Percentiles rank a stretch among this genome's conserved stretches.
phyloP scores from a whole-genome alignment of 805 yeast species.

The Barnettozyma pratensis region DNA sequence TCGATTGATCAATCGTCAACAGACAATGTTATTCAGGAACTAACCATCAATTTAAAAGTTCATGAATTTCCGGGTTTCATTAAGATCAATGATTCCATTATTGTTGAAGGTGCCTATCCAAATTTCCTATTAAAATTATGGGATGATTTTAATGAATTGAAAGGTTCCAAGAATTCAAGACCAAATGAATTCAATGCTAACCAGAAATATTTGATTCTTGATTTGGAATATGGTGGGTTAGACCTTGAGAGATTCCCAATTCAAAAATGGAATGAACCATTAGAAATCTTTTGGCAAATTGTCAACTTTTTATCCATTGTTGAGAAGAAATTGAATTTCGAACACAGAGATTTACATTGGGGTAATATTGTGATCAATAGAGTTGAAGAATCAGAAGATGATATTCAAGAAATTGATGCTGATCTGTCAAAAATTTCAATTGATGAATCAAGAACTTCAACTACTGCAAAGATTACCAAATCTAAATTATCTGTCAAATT shows the following conservation, averaged over 20 bases:
- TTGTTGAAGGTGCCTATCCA: constrained; percentile 45
- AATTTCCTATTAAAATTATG: constrained; percentile 35
- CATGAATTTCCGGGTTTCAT: constrained; percentile 40
- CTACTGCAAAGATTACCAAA: not conserved
- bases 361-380: constrained; percentile 51
- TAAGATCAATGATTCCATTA: constrained; percentile 35
- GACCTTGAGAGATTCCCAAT: constrained; percentile 41
- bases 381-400: constrained; percentile 11
- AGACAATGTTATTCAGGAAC: constrained; percentile 41
- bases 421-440: constrained; percentile 16
- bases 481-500: constrained; percentile 35
- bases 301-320: constrained; percentile 44
- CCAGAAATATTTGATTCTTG: constrained; percentile 30
- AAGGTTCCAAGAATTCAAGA: constrained; percentile 30
- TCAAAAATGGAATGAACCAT: constrained; percentile 33
- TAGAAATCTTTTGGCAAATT: constrained; percentile 48
- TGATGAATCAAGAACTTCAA: constrained; percentile 7
- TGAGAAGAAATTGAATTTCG: constrained; percentile 50
- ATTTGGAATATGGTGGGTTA: constrained; percentile 36
- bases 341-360: constrained; percentile 68
- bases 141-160: constrained; percentile 34
- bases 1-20: constrained; percentile 36
- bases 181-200: constrained; percentile 32
- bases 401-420: constrained; percentile 18
- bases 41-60: constrained; percentile 37